phyloP scores from a whole-genome alignment of 78 protist genomes.

The Anaeramoeba ignava region DNA sequence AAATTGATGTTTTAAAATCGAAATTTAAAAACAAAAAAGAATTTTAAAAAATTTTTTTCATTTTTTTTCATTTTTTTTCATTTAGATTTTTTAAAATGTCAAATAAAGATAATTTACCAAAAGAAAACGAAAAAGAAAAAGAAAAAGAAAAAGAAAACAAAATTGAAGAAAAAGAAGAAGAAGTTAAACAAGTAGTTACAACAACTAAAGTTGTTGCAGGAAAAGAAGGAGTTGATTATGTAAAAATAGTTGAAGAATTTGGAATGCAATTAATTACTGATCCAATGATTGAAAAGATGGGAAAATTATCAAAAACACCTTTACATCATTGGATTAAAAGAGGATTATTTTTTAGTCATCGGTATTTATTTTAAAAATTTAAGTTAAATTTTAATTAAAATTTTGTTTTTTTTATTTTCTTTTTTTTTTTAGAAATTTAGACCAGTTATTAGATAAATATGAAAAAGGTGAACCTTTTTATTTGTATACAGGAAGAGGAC shows the following conservation, averaged over 20 bases:
- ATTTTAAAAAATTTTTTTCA: no score
- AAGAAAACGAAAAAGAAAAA: neutral
- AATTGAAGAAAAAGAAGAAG: neutral
- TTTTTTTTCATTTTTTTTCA: slow-evolving; percentile 4
- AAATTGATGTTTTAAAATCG: no score
- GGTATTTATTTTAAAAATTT: neutral
- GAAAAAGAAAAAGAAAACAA: neutral
- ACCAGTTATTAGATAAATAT: slow-evolving; percentile 11
- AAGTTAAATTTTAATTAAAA: neutral
- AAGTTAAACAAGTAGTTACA: slow-evolving; percentile 11
- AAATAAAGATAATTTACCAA: neutral
- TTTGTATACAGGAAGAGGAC: slow-evolving; percentile 97
- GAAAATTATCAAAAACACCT: neutral
- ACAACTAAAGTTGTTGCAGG: slow-evolving; percentile 21
- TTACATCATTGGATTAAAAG: slow-evolving; percentile 22
- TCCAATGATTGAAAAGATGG: slow-evolving; percentile 15
- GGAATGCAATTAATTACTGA: neutral
- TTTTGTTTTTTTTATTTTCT: neutral
- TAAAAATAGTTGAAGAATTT: slow-evolving; percentile 17
- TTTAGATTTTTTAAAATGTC: neutral
- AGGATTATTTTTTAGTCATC: slow-evolving; percentile 24
- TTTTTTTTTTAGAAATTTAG: neutral
- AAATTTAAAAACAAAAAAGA: no score
- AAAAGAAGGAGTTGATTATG: slow-evolving; percentile 30
- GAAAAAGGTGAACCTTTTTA: slow-evolving; percentile 82